phyloP scores from a whole-genome alignment of 129 eudicot species.

The Silybum marianum region DNA sequence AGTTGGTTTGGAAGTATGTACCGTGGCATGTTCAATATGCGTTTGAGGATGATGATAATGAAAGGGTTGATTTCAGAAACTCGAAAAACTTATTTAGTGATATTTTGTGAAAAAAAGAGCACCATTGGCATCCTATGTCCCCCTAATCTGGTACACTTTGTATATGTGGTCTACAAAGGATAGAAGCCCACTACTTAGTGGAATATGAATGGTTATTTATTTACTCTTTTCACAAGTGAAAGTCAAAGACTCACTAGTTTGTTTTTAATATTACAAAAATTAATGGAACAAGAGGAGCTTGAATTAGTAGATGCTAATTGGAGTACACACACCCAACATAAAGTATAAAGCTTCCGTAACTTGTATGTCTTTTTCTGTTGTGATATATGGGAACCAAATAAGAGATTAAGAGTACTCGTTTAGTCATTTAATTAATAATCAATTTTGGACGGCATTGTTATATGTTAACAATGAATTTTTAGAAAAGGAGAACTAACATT shows the following conservation, averaged over 20 bases:
- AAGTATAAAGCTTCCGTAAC: neutral
- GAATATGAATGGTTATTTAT: neutral
- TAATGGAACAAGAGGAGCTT: neutral
- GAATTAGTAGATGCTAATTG: neutral
- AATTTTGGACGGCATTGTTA: neutral
- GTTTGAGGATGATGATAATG: neutral
- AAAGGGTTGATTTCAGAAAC: neutral
- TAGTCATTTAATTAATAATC: neutral
- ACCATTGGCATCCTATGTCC: neutral
- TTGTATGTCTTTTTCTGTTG: conserved; percentile 15
- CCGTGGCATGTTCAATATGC: neutral
- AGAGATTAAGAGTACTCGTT: neutral
- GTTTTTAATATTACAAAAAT: too few relatives aligned
- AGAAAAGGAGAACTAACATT: conserved; percentile 3
- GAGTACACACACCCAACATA: neutral
- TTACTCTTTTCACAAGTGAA: neutral
- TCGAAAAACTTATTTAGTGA: too few relatives aligned
- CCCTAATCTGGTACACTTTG: conserved; percentile 10
- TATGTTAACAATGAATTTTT: neutral
- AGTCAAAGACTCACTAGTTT: neutral
- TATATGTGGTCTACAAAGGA: neutral
- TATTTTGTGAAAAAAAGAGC: neutral
- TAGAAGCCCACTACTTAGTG: neutral
- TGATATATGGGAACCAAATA: neutral
- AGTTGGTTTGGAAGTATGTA: neutral